Percentiles rank a stretch among this genome's conserved stretches.
phyloP scores from a whole-genome alignment of 1,284 basidiomycete species.

The Meira miltonrushii region DNA sequence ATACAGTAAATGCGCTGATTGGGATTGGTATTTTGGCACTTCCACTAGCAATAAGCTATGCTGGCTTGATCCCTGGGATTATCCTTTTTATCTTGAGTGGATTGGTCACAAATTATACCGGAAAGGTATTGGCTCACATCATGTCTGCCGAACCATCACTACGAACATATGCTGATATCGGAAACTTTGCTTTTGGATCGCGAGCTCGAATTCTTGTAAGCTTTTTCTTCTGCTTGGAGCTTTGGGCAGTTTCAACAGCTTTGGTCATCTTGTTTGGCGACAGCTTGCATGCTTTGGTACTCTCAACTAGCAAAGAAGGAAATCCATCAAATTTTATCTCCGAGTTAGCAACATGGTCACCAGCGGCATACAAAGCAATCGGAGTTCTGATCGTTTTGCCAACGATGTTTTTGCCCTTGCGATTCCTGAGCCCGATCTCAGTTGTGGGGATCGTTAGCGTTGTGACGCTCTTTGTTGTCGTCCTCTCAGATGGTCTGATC shows the following conservation, averaged over 20 bases:
- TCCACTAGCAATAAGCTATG: slow-evolving; percentile 44
- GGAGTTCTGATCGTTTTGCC: slow-evolving; percentile 39
- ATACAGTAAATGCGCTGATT: slow-evolving; percentile 48
- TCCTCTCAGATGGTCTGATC: slow-evolving; percentile 76
- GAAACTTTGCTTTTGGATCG: slow-evolving; percentile 46
- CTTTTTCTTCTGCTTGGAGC: slow-evolving; percentile 46
- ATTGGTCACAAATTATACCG: slow-evolving; percentile 46
- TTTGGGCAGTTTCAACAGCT: slow-evolving; percentile 46
- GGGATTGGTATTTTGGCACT: slow-evolving; percentile 49
- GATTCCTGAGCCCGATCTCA: slow-evolving; percentile 41
- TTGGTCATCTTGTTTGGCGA: slow-evolving; percentile 49
- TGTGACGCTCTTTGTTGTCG: slow-evolving; percentile 64
- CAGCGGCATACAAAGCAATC: slow-evolving; percentile 32
- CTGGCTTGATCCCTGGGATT: slow-evolving; percentile 39
- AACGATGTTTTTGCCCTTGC: slow-evolving; percentile 43
- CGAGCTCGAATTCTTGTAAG: slow-evolving; percentile 39
- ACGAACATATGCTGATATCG: slow-evolving; percentile 49
- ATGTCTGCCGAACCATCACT: slow-evolving; percentile 41
- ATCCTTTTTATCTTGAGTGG: slow-evolving; percentile 43
- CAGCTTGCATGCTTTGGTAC: slow-evolving; percentile 32
- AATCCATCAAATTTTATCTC: not conserved
- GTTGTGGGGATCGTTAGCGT: slow-evolving; percentile 54
- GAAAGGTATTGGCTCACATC: slow-evolving; percentile 49
- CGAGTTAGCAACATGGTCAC: slow-evolving; percentile 10
- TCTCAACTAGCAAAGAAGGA: not conserved